Evolutionary conservation across 1,284 basidiomycete species (phyloP).

Genomic region (Ustilago loliicola): DNA sequence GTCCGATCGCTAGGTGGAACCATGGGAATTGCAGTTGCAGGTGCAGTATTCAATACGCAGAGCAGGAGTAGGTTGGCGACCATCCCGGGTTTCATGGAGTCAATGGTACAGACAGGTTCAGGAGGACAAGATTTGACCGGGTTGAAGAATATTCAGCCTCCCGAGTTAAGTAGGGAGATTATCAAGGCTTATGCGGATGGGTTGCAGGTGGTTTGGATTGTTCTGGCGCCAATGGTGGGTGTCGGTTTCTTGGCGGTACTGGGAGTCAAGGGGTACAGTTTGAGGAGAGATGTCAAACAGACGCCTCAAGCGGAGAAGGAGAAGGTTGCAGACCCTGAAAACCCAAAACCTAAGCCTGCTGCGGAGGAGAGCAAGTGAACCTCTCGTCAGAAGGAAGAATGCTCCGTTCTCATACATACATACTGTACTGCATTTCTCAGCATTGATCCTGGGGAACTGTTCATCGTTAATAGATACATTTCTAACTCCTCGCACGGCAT

Average conservation of each 20-base stretch:
- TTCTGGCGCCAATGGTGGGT: constrained; percentile 71
- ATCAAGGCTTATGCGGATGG: constrained; percentile 80
- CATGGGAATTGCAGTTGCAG: constrained; percentile 60
- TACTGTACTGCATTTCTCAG: no score
- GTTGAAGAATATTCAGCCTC: constrained; percentile 62
- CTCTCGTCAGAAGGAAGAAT: no score
- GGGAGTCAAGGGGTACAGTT: constrained; percentile 57
- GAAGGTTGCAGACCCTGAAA: constrained; percentile 30
- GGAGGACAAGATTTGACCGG: constrained; percentile 50
- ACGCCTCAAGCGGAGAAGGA: constrained; percentile 25
- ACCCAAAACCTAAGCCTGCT: constrained; percentile 4
- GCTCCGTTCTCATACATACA: no score
- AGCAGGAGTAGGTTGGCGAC: constrained; percentile 25
- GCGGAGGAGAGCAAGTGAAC: constrained; percentile 2
- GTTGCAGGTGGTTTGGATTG: constrained; percentile 80
- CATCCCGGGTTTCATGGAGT: constrained; percentile 29
- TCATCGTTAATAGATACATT: no score
- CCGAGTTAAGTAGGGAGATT: constrained; percentile 72
- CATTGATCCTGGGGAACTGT: no score
- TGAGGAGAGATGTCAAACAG: constrained; percentile 36
- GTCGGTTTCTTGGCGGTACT: constrained; percentile 61
- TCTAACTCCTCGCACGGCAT: no score
- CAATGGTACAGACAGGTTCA: constrained; percentile 24
- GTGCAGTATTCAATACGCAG: constrained; percentile 59
- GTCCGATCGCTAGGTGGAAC: constrained; percentile 56